Conservation (phyloP, 169 alveolate species). For the Plasmodium adleri region DNA sequence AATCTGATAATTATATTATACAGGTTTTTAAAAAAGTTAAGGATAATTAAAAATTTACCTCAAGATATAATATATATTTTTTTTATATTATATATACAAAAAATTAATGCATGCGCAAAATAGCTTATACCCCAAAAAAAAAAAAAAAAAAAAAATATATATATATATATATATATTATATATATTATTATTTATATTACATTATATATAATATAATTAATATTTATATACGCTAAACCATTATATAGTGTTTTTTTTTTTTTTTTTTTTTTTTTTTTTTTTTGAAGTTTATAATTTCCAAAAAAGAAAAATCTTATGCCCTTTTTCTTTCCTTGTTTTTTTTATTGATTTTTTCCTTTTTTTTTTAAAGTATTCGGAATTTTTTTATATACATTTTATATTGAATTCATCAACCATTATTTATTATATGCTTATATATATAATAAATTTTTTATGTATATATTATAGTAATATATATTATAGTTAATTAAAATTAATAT, state of each 20-base stretch:
- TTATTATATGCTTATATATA: too few species aligned
- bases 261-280: background rate
- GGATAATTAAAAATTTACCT: background rate
- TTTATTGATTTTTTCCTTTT: too few species aligned
- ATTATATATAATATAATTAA: slow-evolving; percentile 19
- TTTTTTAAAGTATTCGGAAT: too few species aligned
- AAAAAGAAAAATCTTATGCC: background rate
- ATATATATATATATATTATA: too few species aligned
- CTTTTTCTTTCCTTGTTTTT: too few species aligned
- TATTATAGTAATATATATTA: too few species aligned
- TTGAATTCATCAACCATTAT: too few species aligned
- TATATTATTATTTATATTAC: background rate
- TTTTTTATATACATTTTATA: too few species aligned
- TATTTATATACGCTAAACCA: slow-evolving; percentile 4
- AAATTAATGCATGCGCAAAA: slow-evolving; percentile 70
- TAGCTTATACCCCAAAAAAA: slow-evolving; percentile 42
- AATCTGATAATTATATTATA: slow-evolving; percentile 67
- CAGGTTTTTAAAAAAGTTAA: slow-evolving; percentile 68
- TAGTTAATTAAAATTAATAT: too few species aligned
- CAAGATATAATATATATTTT: too few species aligned
- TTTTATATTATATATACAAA: slow-evolving; percentile 1
- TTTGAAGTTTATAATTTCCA: background rate
- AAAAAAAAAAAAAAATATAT: slow-evolving; percentile 8
- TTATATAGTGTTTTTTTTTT: background rate
- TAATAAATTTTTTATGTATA: too few species aligned